Conservation (phyloP, 1,284 basidiomycete genomes). For the Singerocomus rubriflavus region DNA sequence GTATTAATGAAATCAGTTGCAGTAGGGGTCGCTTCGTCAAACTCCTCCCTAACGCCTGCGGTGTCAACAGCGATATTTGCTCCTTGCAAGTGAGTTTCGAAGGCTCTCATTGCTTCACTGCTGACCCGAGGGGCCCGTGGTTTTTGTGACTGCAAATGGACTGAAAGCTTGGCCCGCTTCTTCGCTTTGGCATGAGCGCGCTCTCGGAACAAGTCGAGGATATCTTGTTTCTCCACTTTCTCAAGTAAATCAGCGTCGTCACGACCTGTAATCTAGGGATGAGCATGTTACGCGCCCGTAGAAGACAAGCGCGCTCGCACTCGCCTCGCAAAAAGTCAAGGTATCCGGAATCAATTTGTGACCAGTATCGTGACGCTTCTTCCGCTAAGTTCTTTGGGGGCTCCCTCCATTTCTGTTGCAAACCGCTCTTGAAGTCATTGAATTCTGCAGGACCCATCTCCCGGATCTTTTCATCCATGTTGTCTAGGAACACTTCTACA, state of each 20-base stretch:
- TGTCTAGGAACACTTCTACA: conserved; percentile 83
- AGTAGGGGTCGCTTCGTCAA: conserved; percentile 47
- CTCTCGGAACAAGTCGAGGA: conserved; percentile 72
- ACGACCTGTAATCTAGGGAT: conserved; percentile 13
- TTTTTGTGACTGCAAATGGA: conserved; percentile 77
- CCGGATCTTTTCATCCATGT: conserved; percentile 59
- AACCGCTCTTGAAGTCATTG: conserved; percentile 57
- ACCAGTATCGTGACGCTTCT: conserved; percentile 65
- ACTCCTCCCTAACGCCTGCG: conserved; percentile 42
- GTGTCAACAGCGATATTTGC: conserved; percentile 54
- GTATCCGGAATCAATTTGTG: conserved; percentile 67
- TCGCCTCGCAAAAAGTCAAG: conserved; percentile 65
- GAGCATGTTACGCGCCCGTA: background rate
- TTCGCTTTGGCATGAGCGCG: conserved; percentile 71
- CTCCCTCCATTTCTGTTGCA: conserved; percentile 68
- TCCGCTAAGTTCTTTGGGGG: conserved; percentile 70
- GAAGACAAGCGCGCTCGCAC: conserved; percentile 27
- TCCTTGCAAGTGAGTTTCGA: conserved; percentile 54
- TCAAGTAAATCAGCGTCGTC: conserved; percentile 25
- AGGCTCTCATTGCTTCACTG: conserved; percentile 59
- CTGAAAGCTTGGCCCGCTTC: conserved; percentile 74
- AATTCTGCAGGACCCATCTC: conserved; percentile 64
- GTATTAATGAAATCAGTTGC: conserved; percentile 48
- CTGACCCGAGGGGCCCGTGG: conserved; percentile 61
- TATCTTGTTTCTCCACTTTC: conserved; percentile 70